Conservation (phyloP, 352 stramenopile genomes). For the Heterotrichella gracilis region DNA sequence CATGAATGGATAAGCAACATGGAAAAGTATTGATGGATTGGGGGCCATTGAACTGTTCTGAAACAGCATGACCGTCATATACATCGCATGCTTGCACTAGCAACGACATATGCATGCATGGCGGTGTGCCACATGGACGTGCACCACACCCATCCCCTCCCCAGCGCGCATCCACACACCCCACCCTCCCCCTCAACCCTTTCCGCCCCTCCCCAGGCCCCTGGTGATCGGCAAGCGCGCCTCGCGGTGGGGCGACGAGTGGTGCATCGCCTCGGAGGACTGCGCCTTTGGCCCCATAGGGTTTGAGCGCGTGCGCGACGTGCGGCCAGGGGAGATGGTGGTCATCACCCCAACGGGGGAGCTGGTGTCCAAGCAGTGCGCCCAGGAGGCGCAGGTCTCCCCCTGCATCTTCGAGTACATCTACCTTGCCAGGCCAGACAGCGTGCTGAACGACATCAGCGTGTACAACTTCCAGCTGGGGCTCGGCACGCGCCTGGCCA, state of each 20-base stretch:
- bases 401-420: slow-evolving; percentile 99
- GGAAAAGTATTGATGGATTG: too few species aligned
- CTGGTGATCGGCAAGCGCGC: slow-evolving; percentile 15
- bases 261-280: slow-evolving; percentile 62
- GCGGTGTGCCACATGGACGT: too few species aligned
- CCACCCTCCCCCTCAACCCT: too few species aligned
- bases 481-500: slow-evolving; percentile 85
- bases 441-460: slow-evolving; percentile 82
- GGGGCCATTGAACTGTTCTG: too few species aligned
- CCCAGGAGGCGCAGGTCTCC: slow-evolving; percentile 33
- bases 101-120: too few species aligned
- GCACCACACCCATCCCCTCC: too few species aligned
- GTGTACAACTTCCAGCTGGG: slow-evolving; percentile 85
- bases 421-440: slow-evolving; percentile 92
- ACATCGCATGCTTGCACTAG: too few species aligned
- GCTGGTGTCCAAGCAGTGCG: slow-evolving; percentile 23
- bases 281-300: slow-evolving; percentile 88
- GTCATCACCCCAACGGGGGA: slow-evolving; percentile 54
- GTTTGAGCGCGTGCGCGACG: slow-evolving; percentile 66
- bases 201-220: slow-evolving; percentile 10
- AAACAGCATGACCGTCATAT: too few species aligned
- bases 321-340: slow-evolving; percentile 72
- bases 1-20: too few species aligned
- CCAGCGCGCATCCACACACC: too few species aligned
- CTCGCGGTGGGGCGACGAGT: too few species aligned